Evolutionary conservation across 805 yeast genomes (phyloP), one percentile per base, ranked within the genome.

Genomic region (Candida broadrunensis): DNA sequence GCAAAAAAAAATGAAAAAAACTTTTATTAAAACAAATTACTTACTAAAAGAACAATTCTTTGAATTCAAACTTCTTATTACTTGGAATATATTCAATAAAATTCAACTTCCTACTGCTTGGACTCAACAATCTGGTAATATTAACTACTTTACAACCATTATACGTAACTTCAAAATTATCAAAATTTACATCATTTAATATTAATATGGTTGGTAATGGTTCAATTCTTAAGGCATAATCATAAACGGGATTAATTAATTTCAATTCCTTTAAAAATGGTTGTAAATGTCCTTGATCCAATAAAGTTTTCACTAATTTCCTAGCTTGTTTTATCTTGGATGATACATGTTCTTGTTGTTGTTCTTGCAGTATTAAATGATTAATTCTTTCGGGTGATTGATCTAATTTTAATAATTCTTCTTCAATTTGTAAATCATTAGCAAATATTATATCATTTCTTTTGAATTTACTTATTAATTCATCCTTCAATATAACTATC

Each of bases 221-320:
- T 34, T 83, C 77, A 38, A 93, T 58, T 17, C 83, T 72, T 46
- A 91, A 66, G 4, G 79, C 65, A 48, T 81, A 81, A 55, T 88
- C 95, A 51, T 77, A 76, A 43, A 81, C 82, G 69, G 95, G 78
- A 16, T 78, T 66, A 1, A 87, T 70, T 0, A 95, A 85, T 45
- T 87, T 75, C 20, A 78, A 63, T 17, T 70, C 61, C 15, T 69
- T 61, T 2, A 80, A 65, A 54, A 90, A 88, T 11, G 99, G 99
- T 24, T 93, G 85, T 35, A 93, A 59, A 54, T 80, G 85, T 1
- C 93, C 93, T 62, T 93, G 99, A 54, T 88, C 96, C 11, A 93
- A 61, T 0, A 93, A 45, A 0, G 97, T 89, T 47, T 85, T 83
- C 14, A 85, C 87, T 2, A 89, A 61, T 52, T 83, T 83, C 46